phyloP scores from a whole-genome alignment of 805 yeast genomes.

The Metschnikowia orientalis region DNA sequence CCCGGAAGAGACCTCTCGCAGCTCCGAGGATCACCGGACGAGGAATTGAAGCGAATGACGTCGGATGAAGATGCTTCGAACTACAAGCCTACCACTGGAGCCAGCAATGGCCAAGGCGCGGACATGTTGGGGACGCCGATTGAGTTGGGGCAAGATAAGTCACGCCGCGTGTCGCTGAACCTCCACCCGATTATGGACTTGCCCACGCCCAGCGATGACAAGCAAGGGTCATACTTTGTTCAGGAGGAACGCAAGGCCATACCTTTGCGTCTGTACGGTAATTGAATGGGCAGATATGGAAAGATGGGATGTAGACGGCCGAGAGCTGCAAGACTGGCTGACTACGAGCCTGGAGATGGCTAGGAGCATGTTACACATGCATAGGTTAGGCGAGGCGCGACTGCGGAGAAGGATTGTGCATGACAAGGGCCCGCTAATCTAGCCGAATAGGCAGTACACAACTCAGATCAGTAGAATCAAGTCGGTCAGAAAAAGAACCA shows the following conservation, averaged over 20 bases:
- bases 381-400: no score
- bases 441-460: no score
- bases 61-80: slow-evolving; percentile 1
- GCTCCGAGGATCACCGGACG: slow-evolving; percentile 5
- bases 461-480: no score
- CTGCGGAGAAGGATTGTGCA: no score
- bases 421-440: no score
- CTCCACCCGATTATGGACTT: slow-evolving; percentile 23
- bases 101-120: not conserved
- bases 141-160: not conserved
- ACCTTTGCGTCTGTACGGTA: slow-evolving; percentile 6
- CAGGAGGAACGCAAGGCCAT: slow-evolving; percentile 6
- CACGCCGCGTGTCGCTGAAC: slow-evolving; percentile 7
- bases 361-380: no score
- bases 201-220: slow-evolving; percentile 26
- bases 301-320: not conserved
- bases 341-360: no score
- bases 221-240: slow-evolving; percentile 7
- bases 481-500: no score
- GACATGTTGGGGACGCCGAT: slow-evolving; percentile 6
- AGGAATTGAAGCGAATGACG: slow-evolving; percentile 1
- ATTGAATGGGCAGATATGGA: slow-evolving; percentile 1
- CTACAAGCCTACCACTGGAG: no score
- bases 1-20: slow-evolving; percentile 2
- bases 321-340: not conserved